Conservation (phyloP, 2,329 filamentous ascomycete species). For the Endothia cerciana region DNA sequence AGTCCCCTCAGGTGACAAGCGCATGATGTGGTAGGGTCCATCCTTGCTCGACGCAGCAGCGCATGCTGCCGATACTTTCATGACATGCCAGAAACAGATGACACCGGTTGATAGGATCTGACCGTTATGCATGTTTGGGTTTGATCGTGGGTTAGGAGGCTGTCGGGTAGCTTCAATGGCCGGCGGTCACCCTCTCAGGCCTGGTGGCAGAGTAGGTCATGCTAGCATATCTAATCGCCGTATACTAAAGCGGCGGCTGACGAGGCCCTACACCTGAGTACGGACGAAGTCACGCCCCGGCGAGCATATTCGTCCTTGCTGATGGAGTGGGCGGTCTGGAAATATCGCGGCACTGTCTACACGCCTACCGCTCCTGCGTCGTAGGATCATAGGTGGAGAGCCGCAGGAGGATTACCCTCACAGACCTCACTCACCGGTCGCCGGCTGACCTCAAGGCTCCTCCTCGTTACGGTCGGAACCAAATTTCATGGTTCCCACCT, state of each 20-base stretch:
- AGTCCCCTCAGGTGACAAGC: slow-evolving; percentile 3
- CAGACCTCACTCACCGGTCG: no score
- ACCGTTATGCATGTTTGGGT: not conserved
- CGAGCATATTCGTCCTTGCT: not conserved
- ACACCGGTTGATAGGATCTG: not conserved
- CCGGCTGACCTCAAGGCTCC: no score
- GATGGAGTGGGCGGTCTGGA: not conserved
- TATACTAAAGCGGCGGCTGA: not conserved
- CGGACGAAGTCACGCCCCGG: not conserved
- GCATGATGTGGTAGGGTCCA: slow-evolving; percentile 9
- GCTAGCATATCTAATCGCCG: not conserved
- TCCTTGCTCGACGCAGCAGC: not conserved
- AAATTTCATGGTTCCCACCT: slow-evolving; percentile 1
- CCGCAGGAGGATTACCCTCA: not conserved
- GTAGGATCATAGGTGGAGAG: not conserved
- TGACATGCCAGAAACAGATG: not conserved
- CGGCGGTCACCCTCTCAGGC: not conserved
- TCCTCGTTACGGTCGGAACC: not conserved
- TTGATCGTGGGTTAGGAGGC: not conserved
- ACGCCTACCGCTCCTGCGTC: not conserved
- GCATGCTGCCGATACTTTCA: not conserved
- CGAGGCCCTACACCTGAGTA: not conserved
- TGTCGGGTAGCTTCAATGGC: not conserved
- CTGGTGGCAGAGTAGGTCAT: not conserved
- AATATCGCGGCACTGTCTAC: not conserved